Evolutionary conservation across 202 grass and related monocot genomes (phyloP).

Genomic region (Bolboschoenoplectus hybrid): DNA sequence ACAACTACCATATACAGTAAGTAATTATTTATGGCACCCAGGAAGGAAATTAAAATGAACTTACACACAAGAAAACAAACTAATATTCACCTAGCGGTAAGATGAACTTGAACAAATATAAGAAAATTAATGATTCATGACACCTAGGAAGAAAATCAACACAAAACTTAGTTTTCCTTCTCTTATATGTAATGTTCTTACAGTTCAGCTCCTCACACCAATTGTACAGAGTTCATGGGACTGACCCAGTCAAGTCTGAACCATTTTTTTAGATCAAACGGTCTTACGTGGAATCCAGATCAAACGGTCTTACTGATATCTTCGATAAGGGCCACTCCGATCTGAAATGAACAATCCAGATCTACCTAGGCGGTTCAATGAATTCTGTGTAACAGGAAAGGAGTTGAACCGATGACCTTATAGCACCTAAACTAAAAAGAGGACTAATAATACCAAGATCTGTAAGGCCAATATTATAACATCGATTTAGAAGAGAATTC

Average conservation of each 20-base stretch:
- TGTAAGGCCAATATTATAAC: neutral
- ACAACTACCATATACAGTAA: neutral
- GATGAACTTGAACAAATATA: neutral
- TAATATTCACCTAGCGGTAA: neutral
- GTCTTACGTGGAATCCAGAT: neutral
- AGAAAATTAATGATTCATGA: neutral
- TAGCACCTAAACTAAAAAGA: neutral
- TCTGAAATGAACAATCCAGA: conserved; percentile 2
- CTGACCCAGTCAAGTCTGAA: neutral
- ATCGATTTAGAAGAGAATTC: neutral
- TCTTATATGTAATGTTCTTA: neutral
- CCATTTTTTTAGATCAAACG: neutral
- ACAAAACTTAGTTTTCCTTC: neutral
- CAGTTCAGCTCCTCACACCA: neutral
- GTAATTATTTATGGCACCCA: too few species aligned
- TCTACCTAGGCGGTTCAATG: neutral
- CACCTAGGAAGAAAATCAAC: neutral
- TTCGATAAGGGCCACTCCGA: neutral
- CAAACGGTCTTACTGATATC: neutral
- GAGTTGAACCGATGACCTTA: neutral
- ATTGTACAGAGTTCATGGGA: neutral
- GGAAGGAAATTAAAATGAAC: too few species aligned
- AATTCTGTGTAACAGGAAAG: neutral
- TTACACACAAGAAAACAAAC: neutral
- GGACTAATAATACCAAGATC: neutral